phyloP scores from a whole-genome alignment of 495 filamentous ascomycete genomes.

The Daldinia grandis region DNA sequence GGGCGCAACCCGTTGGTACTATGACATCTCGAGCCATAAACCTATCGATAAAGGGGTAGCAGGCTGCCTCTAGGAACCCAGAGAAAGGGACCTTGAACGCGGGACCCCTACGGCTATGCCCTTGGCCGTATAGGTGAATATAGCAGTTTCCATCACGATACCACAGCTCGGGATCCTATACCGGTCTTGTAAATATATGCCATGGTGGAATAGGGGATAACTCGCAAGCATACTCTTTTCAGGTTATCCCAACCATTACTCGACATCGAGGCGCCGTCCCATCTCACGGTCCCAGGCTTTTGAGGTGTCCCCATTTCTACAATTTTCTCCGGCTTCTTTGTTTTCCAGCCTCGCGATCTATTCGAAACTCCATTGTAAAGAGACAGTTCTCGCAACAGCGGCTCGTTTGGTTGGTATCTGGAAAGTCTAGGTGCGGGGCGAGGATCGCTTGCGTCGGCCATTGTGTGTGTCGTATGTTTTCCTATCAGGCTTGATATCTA shows the following conservation, averaged over 20 bases:
- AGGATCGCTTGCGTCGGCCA: slow-evolving; percentile 7
- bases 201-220: not conserved
- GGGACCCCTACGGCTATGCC: slow-evolving; percentile 67
- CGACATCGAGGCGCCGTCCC: slow-evolving; percentile 63
- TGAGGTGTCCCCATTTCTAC: slow-evolving; percentile 31
- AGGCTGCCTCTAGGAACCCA: slow-evolving; percentile 59
- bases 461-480: not conserved
- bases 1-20: slow-evolving; percentile 4
- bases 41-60: slow-evolving; percentile 61
- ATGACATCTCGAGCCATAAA: slow-evolving; percentile 50
- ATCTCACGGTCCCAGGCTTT: slow-evolving; percentile 54
- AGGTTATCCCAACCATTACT: slow-evolving; percentile 62
- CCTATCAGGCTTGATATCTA: not conserved
- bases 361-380: slow-evolving; percentile 43
- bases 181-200: not conserved
- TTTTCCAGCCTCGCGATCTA: slow-evolving; percentile 40
- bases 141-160: slow-evolving; percentile 67
- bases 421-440: not conserved
- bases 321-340: slow-evolving; percentile 32
- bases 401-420: slow-evolving; percentile 1
- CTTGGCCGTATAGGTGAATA: slow-evolving; percentile 67
- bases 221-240: slow-evolving; percentile 54
- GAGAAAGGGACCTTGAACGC: slow-evolving; percentile 66
- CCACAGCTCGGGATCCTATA: slow-evolving; percentile 71
- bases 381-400: slow-evolving; percentile 10